Evolutionary conservation across 1,284 basidiomycete genomes (phyloP).

Genomic region (Blastosporella zonata): DNA sequence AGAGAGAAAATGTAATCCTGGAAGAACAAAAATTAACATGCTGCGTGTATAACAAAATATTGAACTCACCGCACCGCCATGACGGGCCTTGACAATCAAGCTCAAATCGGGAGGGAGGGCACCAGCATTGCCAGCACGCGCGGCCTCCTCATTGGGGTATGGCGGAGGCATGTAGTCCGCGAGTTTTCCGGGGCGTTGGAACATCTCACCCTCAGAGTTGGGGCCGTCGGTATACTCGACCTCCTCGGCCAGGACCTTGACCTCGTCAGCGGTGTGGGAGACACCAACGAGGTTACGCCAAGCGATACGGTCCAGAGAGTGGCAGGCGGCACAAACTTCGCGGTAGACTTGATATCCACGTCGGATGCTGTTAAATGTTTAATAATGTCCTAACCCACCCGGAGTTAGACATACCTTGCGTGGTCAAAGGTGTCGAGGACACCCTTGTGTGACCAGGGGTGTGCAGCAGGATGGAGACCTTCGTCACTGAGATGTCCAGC

Average conservation of each 20-base stretch:
- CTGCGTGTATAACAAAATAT: background rate
- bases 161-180: constrained; percentile 96
- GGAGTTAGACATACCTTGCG: constrained; percentile 58
- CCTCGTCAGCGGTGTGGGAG: constrained; percentile 93
- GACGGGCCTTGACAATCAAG: constrained; percentile 97
- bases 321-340: constrained; percentile 98
- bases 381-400: constrained; percentile 2
- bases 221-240: constrained; percentile 97
- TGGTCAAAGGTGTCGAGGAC: constrained; percentile 93
- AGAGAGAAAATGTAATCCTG: constrained; percentile 98
- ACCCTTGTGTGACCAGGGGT: constrained; percentile 93
- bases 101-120: constrained; percentile 97
- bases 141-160: constrained; percentile 98
- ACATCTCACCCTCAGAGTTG: constrained; percentile 96
- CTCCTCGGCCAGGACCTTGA: constrained; percentile 92
- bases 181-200: constrained; percentile 95
- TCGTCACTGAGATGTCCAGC: constrained; percentile 91
- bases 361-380: constrained; percentile 70
- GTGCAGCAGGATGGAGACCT: constrained; percentile 86
- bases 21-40: constrained; percentile 17
- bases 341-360: constrained; percentile 99
- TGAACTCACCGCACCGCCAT: constrained; percentile 83
- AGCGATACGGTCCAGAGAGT: constrained; percentile 98
- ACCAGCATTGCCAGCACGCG: constrained; percentile 91
- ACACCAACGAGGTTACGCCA: constrained; percentile 99